A percentile compares a stretch with the other conserved stretches of the same genome.
Evolutionary conservation across 1,284 basidiomycete species (phyloP).

Genomic region (Phellinidium pouzarii): DNA sequence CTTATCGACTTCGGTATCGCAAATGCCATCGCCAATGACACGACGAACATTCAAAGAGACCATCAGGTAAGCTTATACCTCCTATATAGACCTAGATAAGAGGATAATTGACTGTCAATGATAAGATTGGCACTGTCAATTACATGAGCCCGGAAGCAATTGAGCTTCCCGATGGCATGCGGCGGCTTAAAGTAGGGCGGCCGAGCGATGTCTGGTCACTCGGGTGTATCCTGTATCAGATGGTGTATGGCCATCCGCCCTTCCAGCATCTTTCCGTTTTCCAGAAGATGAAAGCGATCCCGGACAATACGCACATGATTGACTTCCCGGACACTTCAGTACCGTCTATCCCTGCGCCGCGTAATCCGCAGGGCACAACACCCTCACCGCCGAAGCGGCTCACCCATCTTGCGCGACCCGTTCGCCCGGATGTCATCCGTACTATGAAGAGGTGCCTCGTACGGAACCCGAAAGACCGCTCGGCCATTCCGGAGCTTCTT

Average conservation of each 20-base stretch:
- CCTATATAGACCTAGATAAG: background rate
- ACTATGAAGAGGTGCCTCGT: slow-evolving; percentile 72
- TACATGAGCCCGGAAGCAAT: slow-evolving; percentile 96
- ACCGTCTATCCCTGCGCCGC: slow-evolving; percentile 41
- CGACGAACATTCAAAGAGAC: slow-evolving; percentile 93
- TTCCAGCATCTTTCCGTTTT: slow-evolving; percentile 82
- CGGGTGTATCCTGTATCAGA: slow-evolving; percentile 96
- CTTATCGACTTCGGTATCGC: slow-evolving; percentile 97
- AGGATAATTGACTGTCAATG: background rate
- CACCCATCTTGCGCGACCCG: slow-evolving; percentile 55
- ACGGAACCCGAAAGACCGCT: slow-evolving; percentile 69
- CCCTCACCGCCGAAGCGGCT: slow-evolving; percentile 46
- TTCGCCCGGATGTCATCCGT: slow-evolving; percentile 62
- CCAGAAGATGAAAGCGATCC: slow-evolving; percentile 86
- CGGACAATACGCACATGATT: slow-evolving; percentile 65
- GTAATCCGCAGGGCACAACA: slow-evolving; percentile 24
- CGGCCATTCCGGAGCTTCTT: slow-evolving; percentile 73
- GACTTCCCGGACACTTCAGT: slow-evolving; percentile 65
- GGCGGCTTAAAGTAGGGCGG: slow-evolving; percentile 75
- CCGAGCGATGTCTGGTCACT: slow-evolving; percentile 95
- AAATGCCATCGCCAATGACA: slow-evolving; percentile 94
- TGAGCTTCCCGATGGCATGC: slow-evolving; percentile 71
- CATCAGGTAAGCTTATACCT: slow-evolving; percentile 57
- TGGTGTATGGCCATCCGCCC: slow-evolving; percentile 93
- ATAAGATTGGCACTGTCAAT: slow-evolving; percentile 85